Evolutionary conservation across 192 early-diverging fungal genomes (phyloP).

Genomic region (Diversispora epigaea): DNA sequence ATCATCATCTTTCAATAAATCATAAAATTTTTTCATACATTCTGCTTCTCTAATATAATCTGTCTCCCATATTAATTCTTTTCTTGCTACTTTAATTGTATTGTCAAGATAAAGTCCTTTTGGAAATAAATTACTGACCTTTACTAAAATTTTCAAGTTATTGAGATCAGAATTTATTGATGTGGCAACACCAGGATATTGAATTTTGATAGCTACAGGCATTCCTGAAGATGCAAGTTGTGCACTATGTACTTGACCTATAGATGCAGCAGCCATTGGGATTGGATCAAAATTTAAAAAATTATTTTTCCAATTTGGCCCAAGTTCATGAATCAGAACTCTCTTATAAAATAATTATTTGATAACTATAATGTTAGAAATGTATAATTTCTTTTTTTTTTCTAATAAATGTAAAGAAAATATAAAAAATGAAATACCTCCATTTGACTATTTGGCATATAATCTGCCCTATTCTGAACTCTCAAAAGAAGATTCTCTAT

Average conservation of each 20-base stretch:
- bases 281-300: conserved; percentile 72
- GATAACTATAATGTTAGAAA: neutral
- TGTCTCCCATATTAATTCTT: conserved; percentile 90
- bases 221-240: conserved; percentile 45
- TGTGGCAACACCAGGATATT: conserved; percentile 90
- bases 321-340: conserved; percentile 68
- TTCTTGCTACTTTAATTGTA: conserved; percentile 85
- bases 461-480: conserved; percentile 94
- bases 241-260: conserved; percentile 80
- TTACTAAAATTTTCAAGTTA: conserved; percentile 75
- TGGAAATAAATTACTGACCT: conserved; percentile 84
- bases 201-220: conserved; percentile 87
- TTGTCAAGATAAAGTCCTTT: conserved; percentile 95
- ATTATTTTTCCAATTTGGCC: conserved; percentile 64
- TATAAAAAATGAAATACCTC: conserved; percentile 43
- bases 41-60: conserved; percentile 89
- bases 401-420: neutral
- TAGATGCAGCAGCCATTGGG: conserved; percentile 92
- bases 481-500: conserved; percentile 77
- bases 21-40: conserved; percentile 67
- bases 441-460: conserved; percentile 89
- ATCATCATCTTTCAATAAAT: conserved; percentile 58
- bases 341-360: conserved; percentile 36
- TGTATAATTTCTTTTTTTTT: neutral
- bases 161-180: conserved; percentile 88